phyloP scores from a whole-genome alignment of 2,329 filamentous ascomycete genomes.

The Pseudocercospora eumusae region DNA sequence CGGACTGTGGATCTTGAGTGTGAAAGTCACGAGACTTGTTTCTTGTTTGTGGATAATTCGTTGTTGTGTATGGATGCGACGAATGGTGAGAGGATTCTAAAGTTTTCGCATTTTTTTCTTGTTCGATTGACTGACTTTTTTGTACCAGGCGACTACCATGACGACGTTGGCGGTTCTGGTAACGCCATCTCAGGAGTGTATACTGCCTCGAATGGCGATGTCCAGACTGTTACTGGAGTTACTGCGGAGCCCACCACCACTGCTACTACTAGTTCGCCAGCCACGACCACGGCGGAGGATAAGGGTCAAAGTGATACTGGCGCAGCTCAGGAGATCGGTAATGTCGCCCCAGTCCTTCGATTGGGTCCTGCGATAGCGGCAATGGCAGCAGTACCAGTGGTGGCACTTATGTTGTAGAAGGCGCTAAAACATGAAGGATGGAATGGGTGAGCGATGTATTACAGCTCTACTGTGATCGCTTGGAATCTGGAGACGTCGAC shows the following conservation, averaged over 20 bases:
- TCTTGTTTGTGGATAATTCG: neutral
- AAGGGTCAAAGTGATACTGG: neutral
- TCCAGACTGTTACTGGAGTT: constrained; percentile 18
- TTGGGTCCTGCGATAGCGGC: neutral
- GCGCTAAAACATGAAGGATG: neutral
- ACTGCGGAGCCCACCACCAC: neutral
- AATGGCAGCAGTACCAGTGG: neutral
- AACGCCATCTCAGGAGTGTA: constrained; percentile 20
- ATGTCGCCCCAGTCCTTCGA: no score
- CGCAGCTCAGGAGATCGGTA: neutral
- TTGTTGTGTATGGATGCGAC: neutral
- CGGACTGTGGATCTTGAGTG: neutral
- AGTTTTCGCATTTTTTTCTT: neutral
- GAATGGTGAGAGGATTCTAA: neutral
- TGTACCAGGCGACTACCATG: constrained; percentile 20
- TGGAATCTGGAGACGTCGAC: neutral
- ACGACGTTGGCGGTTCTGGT: constrained; percentile 18
- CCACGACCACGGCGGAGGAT: neutral
- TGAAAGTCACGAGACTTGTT: neutral
- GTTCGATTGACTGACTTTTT: neutral
- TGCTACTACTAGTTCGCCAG: neutral
- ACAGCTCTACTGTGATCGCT: neutral
- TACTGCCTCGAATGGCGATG: constrained; percentile 19
- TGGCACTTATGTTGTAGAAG: neutral
- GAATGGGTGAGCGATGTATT: neutral